These are phyloP conservation scores for Ganoderma multipileum DNA, from an alignment of 1,284 basidiomycete species.

Conservation along the genomic window DNA sequence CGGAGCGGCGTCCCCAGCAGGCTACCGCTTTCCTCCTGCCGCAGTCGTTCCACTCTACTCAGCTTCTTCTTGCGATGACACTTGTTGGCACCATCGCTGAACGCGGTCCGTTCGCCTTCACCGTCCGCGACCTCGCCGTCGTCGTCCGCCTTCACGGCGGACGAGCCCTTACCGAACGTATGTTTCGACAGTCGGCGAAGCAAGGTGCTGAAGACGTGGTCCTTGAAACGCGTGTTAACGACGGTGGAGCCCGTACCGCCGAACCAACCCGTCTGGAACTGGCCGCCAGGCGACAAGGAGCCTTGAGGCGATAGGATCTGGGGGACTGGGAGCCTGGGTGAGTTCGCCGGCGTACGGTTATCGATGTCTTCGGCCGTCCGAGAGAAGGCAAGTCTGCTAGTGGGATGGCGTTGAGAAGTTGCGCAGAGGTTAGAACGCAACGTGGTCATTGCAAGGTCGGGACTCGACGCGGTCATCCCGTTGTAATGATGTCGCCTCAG, in stretches of 20 bases:
- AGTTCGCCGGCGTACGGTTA: constrained; percentile 62
- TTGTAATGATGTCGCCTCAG: constrained; percentile 48
- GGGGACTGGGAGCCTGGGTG: constrained; percentile 44
- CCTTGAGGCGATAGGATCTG: constrained; percentile 20
- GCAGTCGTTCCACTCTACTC: constrained; percentile 47
- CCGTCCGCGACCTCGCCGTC: constrained; percentile 51
- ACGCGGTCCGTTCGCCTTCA: constrained; percentile 48
- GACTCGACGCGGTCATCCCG: constrained; percentile 67
- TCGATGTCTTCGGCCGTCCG: constrained; percentile 43
- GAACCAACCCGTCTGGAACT: constrained; percentile 54
- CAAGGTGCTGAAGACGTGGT: constrained; percentile 91
- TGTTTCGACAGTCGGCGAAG: constrained; percentile 69
- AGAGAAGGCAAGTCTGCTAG: constrained; percentile 26
- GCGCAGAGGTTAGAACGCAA: constrained; percentile 25
- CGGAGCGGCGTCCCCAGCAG: constrained; percentile 50
- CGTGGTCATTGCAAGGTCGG: constrained; percentile 55
- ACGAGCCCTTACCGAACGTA: constrained; percentile 47
- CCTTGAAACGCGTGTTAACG: constrained; percentile 92
- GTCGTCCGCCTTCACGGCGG: constrained; percentile 44
- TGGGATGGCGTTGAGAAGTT: constrained; percentile 17
- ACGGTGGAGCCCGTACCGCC: constrained; percentile 90
- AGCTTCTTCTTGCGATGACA: constrained; percentile 40
- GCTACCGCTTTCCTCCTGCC: constrained; percentile 37
- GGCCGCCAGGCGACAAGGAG: constrained; percentile 29
- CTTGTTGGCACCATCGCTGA: constrained; percentile 44